A percentile compares a stretch with the other conserved stretches of the same genome.
phyloP scores from a whole-genome alignment of 1,284 basidiomycete genomes.

The Rhodotorula sp. region DNA sequence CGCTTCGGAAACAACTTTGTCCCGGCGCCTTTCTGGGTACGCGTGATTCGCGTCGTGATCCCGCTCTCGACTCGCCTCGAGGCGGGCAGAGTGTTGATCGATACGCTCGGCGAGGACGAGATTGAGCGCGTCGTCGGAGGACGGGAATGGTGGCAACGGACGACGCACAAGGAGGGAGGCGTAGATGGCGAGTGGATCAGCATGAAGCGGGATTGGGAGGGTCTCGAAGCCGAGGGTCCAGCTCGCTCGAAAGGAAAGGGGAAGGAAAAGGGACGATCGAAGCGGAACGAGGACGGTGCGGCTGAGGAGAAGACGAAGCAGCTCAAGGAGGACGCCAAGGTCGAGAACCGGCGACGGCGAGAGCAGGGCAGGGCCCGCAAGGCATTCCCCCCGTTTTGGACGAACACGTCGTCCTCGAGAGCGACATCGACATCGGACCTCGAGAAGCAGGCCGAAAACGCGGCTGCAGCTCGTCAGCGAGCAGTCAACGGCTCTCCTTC shows the following conservation, averaged over 20 bases:
- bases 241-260: slow-evolving; percentile 8
- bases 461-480: not conserved
- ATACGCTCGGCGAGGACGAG: slow-evolving; percentile 80
- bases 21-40: slow-evolving; percentile 84
- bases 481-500: not conserved
- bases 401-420: not conserved
- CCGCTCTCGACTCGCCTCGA: slow-evolving; percentile 64
- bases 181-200: slow-evolving; percentile 89
- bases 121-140: slow-evolving; percentile 77
- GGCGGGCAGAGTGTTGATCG: slow-evolving; percentile 73
- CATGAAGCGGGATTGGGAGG: slow-evolving; percentile 54
- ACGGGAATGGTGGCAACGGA: slow-evolving; percentile 94
- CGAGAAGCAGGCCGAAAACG: not conserved
- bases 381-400: not conserved
- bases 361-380: slow-evolving; percentile 26
- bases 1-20: slow-evolving; percentile 78
- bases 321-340: slow-evolving; percentile 22
- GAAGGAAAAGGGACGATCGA: not conserved
- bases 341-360: slow-evolving; percentile 12
- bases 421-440: not conserved
- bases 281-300: slow-evolving; percentile 8
- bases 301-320: slow-evolving; percentile 7
- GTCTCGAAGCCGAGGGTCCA: slow-evolving; percentile 32
- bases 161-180: slow-evolving; percentile 68
- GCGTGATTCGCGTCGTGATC: slow-evolving; percentile 70